Evolutionary conservation across 2,329 filamentous ascomycete genomes (phyloP).

Genomic region (Pestalotiopsis sp.): DNA sequence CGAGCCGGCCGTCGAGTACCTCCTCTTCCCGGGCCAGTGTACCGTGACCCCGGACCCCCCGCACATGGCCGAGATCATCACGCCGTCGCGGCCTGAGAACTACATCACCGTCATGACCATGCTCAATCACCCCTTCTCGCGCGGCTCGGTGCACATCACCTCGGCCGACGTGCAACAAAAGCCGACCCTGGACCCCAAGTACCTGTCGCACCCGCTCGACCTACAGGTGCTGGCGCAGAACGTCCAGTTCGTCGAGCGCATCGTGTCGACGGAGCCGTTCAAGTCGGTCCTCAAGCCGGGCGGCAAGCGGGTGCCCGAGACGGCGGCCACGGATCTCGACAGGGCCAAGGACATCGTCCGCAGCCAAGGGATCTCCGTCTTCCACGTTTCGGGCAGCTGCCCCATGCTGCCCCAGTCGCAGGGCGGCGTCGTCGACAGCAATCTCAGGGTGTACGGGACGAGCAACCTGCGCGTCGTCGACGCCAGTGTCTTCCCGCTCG

Average conservation of each 20-base stretch:
- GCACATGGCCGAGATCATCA: not conserved
- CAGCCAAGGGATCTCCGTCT: slow-evolving; percentile 38
- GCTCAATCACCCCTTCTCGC: not conserved
- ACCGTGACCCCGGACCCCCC: slow-evolving; percentile 24
- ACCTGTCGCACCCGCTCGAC: slow-evolving; percentile 58
- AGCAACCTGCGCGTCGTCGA: slow-evolving; percentile 22
- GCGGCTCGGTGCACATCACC: not conserved
- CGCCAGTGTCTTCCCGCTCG: slow-evolving; percentile 22
- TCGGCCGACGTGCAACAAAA: slow-evolving; percentile 37
- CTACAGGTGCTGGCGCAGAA: slow-evolving; percentile 51
- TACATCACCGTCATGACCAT: slow-evolving; percentile 15
- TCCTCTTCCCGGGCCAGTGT: slow-evolving; percentile 31
- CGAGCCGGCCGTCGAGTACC: slow-evolving; percentile 15
- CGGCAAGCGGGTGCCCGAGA: slow-evolving; percentile 39
- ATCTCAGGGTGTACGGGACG: slow-evolving; percentile 20
- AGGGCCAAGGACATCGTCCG: slow-evolving; percentile 39
- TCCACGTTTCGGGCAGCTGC: slow-evolving; percentile 52
- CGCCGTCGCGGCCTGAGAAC: slow-evolving; percentile 23
- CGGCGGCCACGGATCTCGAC: slow-evolving; percentile 34
- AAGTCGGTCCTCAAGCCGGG: slow-evolving; percentile 38
- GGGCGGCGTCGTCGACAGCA: slow-evolving; percentile 21
- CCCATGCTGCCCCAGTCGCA: slow-evolving; percentile 24
- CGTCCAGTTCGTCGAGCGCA: slow-evolving; percentile 43
- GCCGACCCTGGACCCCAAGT: slow-evolving; percentile 59
- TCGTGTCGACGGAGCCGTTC: slow-evolving; percentile 42